Percentiles rank a stretch among this genome's conserved stretches.
Evolutionary conservation across 768 basidiomycete species (phyloP).

Genomic region (Mycena galopus): DNA sequence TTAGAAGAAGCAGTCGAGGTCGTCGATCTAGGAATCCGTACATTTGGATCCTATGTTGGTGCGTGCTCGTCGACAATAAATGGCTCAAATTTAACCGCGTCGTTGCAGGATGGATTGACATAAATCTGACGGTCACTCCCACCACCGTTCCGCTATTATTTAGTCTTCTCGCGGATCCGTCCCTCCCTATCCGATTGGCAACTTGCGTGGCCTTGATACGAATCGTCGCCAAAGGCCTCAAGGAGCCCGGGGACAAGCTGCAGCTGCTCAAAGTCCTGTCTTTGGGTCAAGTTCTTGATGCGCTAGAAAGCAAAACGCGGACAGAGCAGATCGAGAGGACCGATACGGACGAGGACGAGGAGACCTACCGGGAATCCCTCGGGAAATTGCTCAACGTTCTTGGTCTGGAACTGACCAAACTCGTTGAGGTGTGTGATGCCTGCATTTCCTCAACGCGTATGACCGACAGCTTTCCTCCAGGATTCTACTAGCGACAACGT

Average conservation of each 20-base stretch:
- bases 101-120: conserved; percentile 93
- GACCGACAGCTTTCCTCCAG: conserved; percentile 50
- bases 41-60: conserved; percentile 96
- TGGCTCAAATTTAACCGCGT: conserved; percentile 11
- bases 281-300: conserved; percentile 83
- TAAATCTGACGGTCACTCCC: conserved; percentile 94
- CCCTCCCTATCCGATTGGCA: conserved; percentile 84
- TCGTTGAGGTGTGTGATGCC: conserved; percentile 75
- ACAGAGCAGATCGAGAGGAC: conserved; percentile 72
- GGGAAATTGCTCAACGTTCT: conserved; percentile 86
- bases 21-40: conserved; percentile 92
- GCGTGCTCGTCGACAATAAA: conserved; percentile 50
- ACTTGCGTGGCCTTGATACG: conserved; percentile 84
- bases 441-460: neutral
- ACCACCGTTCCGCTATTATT: conserved; percentile 89
- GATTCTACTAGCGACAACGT: conserved; percentile 72
- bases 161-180: conserved; percentile 81
- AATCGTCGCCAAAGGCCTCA: conserved; percentile 93
- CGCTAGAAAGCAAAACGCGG: conserved; percentile 83
- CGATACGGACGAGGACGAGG: conserved; percentile 87
- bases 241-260: conserved; percentile 91
- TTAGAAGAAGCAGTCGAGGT: conserved; percentile 77
- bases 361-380: conserved; percentile 89
- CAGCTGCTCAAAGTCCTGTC: conserved; percentile 92
- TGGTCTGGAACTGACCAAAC: conserved; percentile 86